Conservation (phyloP, 106 monocot genomes). For the Gastrodia elata region DNA sequence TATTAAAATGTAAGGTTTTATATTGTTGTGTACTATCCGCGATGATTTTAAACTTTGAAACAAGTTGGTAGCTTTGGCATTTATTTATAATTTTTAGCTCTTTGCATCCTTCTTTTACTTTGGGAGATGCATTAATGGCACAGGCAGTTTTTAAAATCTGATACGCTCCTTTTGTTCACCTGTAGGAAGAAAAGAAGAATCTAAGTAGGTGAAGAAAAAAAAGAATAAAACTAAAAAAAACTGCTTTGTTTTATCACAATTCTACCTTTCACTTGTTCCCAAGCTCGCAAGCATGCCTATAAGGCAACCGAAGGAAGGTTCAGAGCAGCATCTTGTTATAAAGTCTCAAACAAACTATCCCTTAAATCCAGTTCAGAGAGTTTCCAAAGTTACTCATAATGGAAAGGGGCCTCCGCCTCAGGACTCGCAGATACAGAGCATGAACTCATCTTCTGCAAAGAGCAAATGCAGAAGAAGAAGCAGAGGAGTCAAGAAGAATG, state of each 20-base stretch:
- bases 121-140: neutral
- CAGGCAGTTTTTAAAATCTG: neutral
- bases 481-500: constrained; percentile 15
- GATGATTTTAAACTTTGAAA: neutral
- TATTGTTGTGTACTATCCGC: neutral
- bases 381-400: constrained; percentile 16
- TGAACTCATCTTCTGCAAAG: constrained; percentile 5
- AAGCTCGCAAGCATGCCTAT: constrained; percentile 27
- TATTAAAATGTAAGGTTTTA: neutral
- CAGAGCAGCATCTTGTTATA: constrained; percentile 36
- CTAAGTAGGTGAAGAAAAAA: neutral
- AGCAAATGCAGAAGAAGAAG: constrained; percentile 21
- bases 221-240: no score
- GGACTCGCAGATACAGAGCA: neutral
- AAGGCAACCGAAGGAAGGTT: constrained; percentile 29
- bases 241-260: neutral
- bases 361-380: constrained; percentile 9
- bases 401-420: constrained; percentile 18
- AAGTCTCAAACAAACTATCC: constrained; percentile 16
- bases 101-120: neutral
- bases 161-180: neutral
- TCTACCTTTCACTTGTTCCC: neutral
- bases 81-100: neutral
- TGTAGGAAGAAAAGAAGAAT: neutral
- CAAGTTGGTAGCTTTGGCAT: neutral